phyloP scores from a whole-genome alignment of 495 filamentous ascomycete species.

The Aspergillus coremiiformis region DNA sequence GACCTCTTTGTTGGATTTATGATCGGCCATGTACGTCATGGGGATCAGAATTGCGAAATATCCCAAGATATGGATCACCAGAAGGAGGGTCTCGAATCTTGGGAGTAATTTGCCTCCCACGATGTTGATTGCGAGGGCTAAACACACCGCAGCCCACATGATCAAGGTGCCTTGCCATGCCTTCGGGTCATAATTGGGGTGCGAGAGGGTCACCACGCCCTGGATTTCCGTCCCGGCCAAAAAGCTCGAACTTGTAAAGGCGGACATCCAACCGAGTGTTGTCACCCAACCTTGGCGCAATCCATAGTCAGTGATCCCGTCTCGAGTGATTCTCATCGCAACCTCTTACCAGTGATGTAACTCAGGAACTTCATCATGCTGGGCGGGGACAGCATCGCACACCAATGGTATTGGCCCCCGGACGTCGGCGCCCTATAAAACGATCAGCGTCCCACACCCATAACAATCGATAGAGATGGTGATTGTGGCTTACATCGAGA shows the following conservation, averaged over 20 bases:
- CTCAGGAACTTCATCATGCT: slow-evolving; percentile 33
- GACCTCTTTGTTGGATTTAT: slow-evolving; percentile 29
- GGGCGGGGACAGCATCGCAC: slow-evolving; percentile 38
- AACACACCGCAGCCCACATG: slow-evolving; percentile 31
- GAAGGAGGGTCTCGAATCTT: slow-evolving; percentile 35
- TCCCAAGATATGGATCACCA: slow-evolving; percentile 42
- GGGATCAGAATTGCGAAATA: slow-evolving; percentile 47
- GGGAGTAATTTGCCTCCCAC: slow-evolving; percentile 33
- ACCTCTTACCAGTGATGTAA: slow-evolving; percentile 36
- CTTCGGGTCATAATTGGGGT: slow-evolving; percentile 28
- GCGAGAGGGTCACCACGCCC: slow-evolving; percentile 32
- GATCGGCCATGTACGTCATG: slow-evolving; percentile 38
- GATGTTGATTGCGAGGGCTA: slow-evolving; percentile 37
- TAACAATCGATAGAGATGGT: background rate
- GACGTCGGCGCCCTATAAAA: slow-evolving; percentile 32
- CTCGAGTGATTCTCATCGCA: background rate
- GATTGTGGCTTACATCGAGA: slow-evolving; percentile 19
- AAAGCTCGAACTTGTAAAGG: slow-evolving; percentile 29
- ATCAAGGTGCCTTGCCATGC: slow-evolving; percentile 38
- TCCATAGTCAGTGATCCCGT: background rate
- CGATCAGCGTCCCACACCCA: background rate
- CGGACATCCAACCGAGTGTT: slow-evolving; percentile 37
- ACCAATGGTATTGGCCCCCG: slow-evolving; percentile 48
- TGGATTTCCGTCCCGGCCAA: slow-evolving; percentile 36
- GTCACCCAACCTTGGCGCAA: slow-evolving; percentile 34